A percentile compares a stretch with the other conserved stretches of the same genome.
Conservation (phyloP, 2,329 filamentous ascomycete genomes). For the Colletotrichum gigasporum region DNA sequence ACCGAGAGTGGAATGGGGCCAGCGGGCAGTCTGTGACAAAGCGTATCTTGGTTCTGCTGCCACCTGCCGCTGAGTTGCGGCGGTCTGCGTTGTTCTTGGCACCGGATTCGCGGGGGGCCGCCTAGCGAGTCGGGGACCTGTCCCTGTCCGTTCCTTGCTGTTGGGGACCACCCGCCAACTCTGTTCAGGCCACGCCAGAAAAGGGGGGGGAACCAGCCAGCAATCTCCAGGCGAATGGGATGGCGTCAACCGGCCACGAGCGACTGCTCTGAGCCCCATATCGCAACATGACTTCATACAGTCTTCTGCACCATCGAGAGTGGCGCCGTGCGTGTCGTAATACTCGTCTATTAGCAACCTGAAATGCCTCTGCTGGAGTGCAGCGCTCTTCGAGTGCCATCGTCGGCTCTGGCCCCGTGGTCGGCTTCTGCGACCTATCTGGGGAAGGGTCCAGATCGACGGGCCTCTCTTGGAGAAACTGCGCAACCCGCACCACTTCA, state of each 20-base stretch:
- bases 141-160: conserved; percentile 27
- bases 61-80: conserved; percentile 1
- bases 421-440: not conserved
- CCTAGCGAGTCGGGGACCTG: conserved; percentile 23
- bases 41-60: conserved; percentile 17
- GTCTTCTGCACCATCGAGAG: conserved; percentile 27
- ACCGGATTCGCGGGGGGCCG: conserved; percentile 28
- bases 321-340: not conserved
- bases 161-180: conserved; percentile 12
- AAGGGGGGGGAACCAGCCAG: conserved; percentile 13
- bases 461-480: conserved; percentile 1
- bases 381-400: conserved; percentile 11
- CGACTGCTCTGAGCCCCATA: conserved; percentile 22
- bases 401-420: conserved; percentile 11
- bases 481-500: conserved; percentile 7
- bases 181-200: conserved; percentile 2
- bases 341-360: conserved; percentile 19
- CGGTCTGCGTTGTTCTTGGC: conserved; percentile 24
- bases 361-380: not conserved
- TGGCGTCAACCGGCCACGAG: conserved; percentile 49
- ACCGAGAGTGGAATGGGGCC: conserved; percentile 13
- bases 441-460: not conserved
- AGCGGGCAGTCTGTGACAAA: conserved; percentile 26
- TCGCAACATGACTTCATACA: conserved; percentile 17
- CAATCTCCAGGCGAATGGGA: conserved; percentile 46